phyloP scores from a whole-genome alignment of 1,139 yeast genomes.

The Magnusiomyces tetraspermus region DNA sequence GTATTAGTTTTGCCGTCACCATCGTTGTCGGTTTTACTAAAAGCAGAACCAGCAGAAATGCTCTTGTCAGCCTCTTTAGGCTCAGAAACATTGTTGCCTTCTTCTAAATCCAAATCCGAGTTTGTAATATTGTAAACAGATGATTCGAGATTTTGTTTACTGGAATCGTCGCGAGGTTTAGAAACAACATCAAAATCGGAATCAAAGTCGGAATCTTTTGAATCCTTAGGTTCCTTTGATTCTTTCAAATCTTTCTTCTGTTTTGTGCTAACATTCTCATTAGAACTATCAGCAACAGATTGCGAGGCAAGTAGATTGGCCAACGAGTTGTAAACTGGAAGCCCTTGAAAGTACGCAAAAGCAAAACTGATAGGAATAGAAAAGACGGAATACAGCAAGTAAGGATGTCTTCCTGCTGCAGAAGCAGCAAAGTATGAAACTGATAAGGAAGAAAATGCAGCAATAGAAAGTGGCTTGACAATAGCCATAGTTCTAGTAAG shows the following conservation, averaged over 20 bases:
- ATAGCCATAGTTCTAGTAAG: slow-evolving; percentile 8
- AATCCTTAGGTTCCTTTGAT: not conserved
- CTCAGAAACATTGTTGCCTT: not conserved
- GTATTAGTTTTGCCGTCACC: not conserved
- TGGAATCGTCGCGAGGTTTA: slow-evolving; percentile 5
- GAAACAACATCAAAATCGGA: not conserved
- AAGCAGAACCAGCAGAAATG: not conserved
- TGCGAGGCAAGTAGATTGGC: slow-evolving; percentile 8
- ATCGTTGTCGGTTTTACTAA: not conserved
- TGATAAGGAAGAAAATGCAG: slow-evolving; percentile 19
- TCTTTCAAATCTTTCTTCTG: too few relatives aligned
- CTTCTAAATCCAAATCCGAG: slow-evolving; percentile 6
- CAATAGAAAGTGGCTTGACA: slow-evolving; percentile 17
- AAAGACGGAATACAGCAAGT: slow-evolving; percentile 23
- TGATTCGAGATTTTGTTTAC: slow-evolving; percentile 14
- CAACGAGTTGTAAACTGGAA: slow-evolving; percentile 5
- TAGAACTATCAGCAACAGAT: not conserved
- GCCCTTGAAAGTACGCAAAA: slow-evolving; percentile 5
- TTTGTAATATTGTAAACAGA: slow-evolving; percentile 7
- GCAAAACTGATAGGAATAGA: slow-evolving; percentile 19
- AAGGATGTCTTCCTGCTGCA: slow-evolving; percentile 24
- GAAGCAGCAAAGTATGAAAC: slow-evolving; percentile 21
- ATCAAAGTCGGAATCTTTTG: not conserved
- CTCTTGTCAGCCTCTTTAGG: not conserved
- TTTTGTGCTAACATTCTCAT: too few relatives aligned